Base-by-base conservation (phyloP, 306 rosid genomes). In the Cicer cuneatum region DNA sequence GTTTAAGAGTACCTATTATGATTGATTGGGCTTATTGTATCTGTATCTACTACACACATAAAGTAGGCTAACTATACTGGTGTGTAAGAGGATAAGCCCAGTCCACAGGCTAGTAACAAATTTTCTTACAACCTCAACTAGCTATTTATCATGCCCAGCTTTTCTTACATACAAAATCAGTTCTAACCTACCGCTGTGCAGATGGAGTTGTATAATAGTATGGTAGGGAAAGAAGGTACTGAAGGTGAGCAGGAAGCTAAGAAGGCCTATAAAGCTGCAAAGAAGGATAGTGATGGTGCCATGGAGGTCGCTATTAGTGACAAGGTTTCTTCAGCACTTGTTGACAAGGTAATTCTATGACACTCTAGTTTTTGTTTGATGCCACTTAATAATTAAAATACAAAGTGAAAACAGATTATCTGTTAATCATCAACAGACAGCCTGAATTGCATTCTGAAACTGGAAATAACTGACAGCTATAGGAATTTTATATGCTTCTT, bases 191-290 rank as follows among this genome's bases (percentile, higher is more conserved):
- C 42, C 43, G 72, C 46, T 62, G 10, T 21, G 53, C 87, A 84
- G 83, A 77, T 84, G 73, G 83, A 77, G 6, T 74, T 84, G 65
- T 84, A 84, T 63, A 81, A 84, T 58, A 84, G 87, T 43, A 74
- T 84, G 85, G 87, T 80, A n/a, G 85, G 78, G 74, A 80, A 80
- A 73, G 85, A 84, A 74, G 83, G 85, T 69, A 48, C 71, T 66
- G 78, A 73, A 61, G 85, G 58, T 63, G 85, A 84, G 72, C 80
- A 56, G 48, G 75, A 81, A 56, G 80, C 85, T 41, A 80, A 47
- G 78, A 39, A 56, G 42, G 87, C 85, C 54, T 84, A 84, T 72
- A 74, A 73, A 77, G 85, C 81, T 81, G 83, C 87, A 51, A 77
- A 85, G 72, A 86, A 82, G 80, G 87, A 84, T 21, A 73, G 76